Percentiles rank a stretch among this genome's conserved stretches.
These are phyloP conservation scores for Fusarium begoniae DNA, from an alignment of 2,329 filamentous ascomycete species.

Conservation along the genomic window DNA sequence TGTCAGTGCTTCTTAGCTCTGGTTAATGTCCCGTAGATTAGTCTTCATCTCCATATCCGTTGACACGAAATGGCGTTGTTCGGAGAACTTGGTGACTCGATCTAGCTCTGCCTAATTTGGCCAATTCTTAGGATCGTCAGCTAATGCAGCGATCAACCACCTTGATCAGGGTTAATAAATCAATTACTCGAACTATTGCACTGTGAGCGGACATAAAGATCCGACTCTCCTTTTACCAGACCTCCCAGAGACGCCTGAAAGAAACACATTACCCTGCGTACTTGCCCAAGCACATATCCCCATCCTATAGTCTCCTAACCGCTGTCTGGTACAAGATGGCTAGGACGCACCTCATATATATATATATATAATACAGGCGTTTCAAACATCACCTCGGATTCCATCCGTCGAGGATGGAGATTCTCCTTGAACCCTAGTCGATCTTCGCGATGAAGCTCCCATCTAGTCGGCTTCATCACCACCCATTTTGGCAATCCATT, in stretches of 20 bases:
- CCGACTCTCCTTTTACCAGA: not conserved
- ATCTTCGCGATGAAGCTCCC: not conserved
- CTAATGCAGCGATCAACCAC: not conserved
- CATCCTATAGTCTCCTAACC: not conserved
- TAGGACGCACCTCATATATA: not conserved
- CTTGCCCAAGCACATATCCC: not conserved
- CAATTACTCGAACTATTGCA: not conserved
- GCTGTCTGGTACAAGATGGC: not conserved
- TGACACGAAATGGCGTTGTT: not conserved
- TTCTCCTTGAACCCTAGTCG: not conserved
- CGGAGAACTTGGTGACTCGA: not conserved
- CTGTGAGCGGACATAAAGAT: not conserved
- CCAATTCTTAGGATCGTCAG: not conserved
- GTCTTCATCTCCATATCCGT: not conserved
- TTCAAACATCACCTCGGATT: not conserved
- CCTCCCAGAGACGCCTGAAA: constrained; percentile 9
- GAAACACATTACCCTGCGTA: not conserved
- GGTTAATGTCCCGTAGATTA: constrained; percentile 8
- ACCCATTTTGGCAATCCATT: constrained; percentile 66
- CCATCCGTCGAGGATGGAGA: not conserved
- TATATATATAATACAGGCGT: not conserved
- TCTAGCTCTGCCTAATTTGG: not conserved
- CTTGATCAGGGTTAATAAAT: not conserved
- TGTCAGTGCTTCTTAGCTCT: not conserved
- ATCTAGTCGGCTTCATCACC: constrained; percentile 48